phyloP scores from a whole-genome alignment of 1,139 yeast species.

The Yamadazyma jaroonii region DNA sequence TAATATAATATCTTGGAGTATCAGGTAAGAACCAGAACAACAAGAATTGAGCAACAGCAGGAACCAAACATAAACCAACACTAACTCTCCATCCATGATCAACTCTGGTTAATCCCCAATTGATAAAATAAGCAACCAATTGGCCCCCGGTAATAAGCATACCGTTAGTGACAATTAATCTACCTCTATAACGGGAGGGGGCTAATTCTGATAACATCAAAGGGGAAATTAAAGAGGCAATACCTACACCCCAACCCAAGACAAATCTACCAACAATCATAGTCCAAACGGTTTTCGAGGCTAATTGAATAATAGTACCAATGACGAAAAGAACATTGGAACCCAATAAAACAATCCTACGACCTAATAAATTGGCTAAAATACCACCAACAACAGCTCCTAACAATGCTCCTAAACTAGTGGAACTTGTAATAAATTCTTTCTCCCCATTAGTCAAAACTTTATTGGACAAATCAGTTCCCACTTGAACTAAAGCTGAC shows the following conservation, averaged over 20 bases:
- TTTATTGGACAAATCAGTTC: constrained; percentile 60
- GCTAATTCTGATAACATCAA: constrained; percentile 88
- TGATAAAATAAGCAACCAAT: constrained; percentile 85
- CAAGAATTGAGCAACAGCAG: constrained; percentile 74
- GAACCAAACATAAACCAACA: constrained; percentile 86
- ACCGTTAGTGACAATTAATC: constrained; percentile 68
- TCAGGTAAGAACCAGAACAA: constrained; percentile 88
- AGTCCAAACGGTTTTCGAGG: constrained; percentile 78
- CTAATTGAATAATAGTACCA: constrained; percentile 83
- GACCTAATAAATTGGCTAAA: constrained; percentile 75
- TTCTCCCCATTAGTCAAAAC: constrained; percentile 69
- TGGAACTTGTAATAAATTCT: constrained; percentile 91
- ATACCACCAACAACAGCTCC: constrained; percentile 78
- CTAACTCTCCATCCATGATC: constrained; percentile 89
- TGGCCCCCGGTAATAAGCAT: constrained; percentile 88
- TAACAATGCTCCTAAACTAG: constrained; percentile 86
- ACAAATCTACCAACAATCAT: constrained; percentile 89
- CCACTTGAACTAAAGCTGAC: constrained; percentile 82
- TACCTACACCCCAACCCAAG: constrained; percentile 95
- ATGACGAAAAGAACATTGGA: constrained; percentile 76
- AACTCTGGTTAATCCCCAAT: constrained; percentile 79
- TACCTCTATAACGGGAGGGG: constrained; percentile 87
- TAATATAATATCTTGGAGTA: constrained; percentile 86
- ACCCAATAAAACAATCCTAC: constrained; percentile 75
- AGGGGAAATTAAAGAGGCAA: constrained; percentile 89